These are phyloP conservation scores for Pisolithus microcarpus DNA, from an alignment of 768 basidiomycete species.

Conservation along the genomic window DNA sequence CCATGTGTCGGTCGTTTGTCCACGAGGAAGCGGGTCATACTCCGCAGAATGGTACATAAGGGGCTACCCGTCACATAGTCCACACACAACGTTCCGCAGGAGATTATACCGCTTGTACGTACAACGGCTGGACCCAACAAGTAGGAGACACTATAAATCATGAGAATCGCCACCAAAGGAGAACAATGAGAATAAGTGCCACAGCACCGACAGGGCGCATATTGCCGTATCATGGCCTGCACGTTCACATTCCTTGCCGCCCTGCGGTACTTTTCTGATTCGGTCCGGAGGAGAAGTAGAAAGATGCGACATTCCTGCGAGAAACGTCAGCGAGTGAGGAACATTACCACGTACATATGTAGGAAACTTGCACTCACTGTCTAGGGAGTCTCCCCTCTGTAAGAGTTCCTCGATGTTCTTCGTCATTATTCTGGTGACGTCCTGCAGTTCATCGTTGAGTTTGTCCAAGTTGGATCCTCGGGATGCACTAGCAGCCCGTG, in stretches of 20 bases:
- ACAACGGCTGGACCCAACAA: conserved; percentile 14
- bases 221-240: conserved; percentile 90
- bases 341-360: background rate
- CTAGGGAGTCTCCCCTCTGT: conserved; percentile 96
- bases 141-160: conserved; percentile 22
- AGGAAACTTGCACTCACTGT: conserved; percentile 56
- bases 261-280: conserved; percentile 96
- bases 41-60: background rate
- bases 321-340: conserved; percentile 1
- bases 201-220: conserved; percentile 88
- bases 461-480: conserved; percentile 65
- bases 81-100: conserved; percentile 9
- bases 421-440: conserved; percentile 99
- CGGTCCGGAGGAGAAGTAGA: conserved; percentile 90
- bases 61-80: background rate
- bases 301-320: conserved; percentile 89
- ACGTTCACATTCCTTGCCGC: conserved; percentile 92
- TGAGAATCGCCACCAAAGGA: conserved; percentile 76
- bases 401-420: conserved; percentile 99
- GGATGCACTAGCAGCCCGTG: conserved; percentile 72
- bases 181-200: conserved; percentile 66
- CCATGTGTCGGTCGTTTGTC: background rate
- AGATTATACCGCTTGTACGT: conserved; percentile 23
- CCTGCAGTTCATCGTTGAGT: conserved; percentile 93
- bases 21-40: background rate